These are phyloP conservation scores for Extremus antarcticus DNA, from an alignment of 495 filamentous ascomycete species.

Conservation along the genomic window DNA sequence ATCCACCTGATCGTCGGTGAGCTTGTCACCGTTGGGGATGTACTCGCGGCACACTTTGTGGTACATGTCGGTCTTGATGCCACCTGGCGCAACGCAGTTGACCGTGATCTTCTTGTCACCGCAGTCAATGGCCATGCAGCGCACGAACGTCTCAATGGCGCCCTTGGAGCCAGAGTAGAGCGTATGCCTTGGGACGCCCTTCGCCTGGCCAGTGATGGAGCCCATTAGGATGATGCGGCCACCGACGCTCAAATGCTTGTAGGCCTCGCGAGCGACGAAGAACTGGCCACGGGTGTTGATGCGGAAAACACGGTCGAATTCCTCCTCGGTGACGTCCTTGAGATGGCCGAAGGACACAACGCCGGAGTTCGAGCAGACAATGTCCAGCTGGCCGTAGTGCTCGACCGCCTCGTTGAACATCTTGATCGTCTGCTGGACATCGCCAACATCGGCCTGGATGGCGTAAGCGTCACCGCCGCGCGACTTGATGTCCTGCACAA, in stretches of 20 bases:
- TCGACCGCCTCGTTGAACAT: conserved; percentile 37
- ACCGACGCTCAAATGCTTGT: conserved; percentile 48
- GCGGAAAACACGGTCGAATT: conserved; percentile 44
- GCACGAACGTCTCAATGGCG: conserved; percentile 47
- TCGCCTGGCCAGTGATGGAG: conserved; percentile 53
- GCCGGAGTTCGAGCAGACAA: conserved; percentile 44
- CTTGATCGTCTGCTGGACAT: conserved; percentile 32
- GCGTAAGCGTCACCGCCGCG: conserved; percentile 37
- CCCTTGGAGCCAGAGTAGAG: conserved; percentile 51
- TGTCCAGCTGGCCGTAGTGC: conserved; percentile 38
- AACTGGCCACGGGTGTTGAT: conserved; percentile 52
- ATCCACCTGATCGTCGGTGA: conserved; percentile 36
- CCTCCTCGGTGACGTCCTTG: conserved; percentile 39
- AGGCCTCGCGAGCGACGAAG: conserved; percentile 58
- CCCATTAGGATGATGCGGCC: conserved; percentile 55
- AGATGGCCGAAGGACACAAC: conserved; percentile 42
- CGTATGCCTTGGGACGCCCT: conserved; percentile 52
- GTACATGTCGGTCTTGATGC: conserved; percentile 63
- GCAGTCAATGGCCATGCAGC: conserved; percentile 43
- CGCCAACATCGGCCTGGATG: conserved; percentile 42
- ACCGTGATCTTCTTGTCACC: conserved; percentile 48
- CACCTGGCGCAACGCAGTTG: conserved; percentile 56
- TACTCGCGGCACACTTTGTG: conserved; percentile 53
- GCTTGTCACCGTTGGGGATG: conserved; percentile 46
- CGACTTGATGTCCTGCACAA: conserved; percentile 38